Evolutionary conservation across 1,139 yeast species (phyloP).

Genomic region (Maudiozyma humilis): DNA sequence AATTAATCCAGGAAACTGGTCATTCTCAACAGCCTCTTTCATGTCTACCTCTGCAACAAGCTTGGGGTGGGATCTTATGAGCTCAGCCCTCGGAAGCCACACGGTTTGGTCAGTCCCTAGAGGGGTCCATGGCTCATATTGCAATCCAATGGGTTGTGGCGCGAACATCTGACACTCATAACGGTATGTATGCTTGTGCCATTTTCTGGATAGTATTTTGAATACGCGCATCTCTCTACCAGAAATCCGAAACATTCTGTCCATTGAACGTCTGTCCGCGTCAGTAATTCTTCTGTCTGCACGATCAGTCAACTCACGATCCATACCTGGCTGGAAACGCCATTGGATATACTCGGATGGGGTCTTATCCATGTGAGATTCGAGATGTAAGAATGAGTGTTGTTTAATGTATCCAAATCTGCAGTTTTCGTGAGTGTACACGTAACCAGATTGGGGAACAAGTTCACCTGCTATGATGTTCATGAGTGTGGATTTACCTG

Average conservation of each 20-base stretch:
- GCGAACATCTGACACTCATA: slow-evolving; percentile 94
- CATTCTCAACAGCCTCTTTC: slow-evolving; percentile 99
- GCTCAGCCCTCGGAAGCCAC: slow-evolving; percentile 99
- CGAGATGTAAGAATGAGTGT: slow-evolving; percentile 99
- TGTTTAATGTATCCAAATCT: slow-evolving; percentile 99
- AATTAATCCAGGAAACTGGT: slow-evolving; percentile 99
- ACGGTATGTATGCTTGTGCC: slow-evolving; percentile 99
- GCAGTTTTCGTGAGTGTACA: slow-evolving; percentile 98
- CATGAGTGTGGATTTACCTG: slow-evolving; percentile 98
- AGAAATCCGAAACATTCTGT: slow-evolving; percentile 97
- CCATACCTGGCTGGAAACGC: slow-evolving; percentile 99
- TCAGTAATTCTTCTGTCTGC: slow-evolving; percentile 98
- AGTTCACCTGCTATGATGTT: slow-evolving; percentile 99
- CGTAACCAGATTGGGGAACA: slow-evolving; percentile 95
- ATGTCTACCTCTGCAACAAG: slow-evolving; percentile 99
- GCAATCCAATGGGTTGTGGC: slow-evolving; percentile 98
- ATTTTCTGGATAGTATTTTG: slow-evolving; percentile 94
- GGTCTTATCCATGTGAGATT: slow-evolving; percentile 96
- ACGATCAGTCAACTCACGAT: slow-evolving; percentile 99
- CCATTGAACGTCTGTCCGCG: slow-evolving; percentile 95
- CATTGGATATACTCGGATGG: slow-evolving; percentile 99
- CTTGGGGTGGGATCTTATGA: slow-evolving; percentile 96
- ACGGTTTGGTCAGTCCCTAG: slow-evolving; percentile 99
- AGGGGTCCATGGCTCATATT: slow-evolving; percentile 98
- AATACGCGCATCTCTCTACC: slow-evolving; percentile 96